Evolutionary conservation across 2,329 filamentous ascomycete genomes (phyloP), one percentile per base, ranked within the genome.

Genomic region (Ilyonectria sp.): DNA sequence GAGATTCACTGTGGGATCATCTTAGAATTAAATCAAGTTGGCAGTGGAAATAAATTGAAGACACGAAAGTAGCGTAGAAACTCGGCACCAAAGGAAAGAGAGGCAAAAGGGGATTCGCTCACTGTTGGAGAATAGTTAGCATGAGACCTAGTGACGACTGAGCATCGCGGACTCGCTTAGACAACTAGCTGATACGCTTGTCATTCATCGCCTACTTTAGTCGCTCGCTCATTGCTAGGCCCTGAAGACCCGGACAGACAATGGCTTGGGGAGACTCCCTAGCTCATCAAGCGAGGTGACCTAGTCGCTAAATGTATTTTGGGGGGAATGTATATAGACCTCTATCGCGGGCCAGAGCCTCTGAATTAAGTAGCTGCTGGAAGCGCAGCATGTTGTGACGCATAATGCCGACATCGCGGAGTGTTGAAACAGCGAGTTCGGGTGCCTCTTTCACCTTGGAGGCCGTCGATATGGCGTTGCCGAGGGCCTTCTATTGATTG

Each of bases 131-230:
- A 52, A 52, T 52, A 19, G 33, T 60, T 13, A 60, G 10, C 33
- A 60, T 60, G 31, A 44, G 57, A 8, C 57, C 57, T 6, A 60
- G 23, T 6, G 57, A 60, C 19, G 57, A 50, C 23, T 60, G 57
- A 15, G 46, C 57, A 60, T 60, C 57, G 9, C 37, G 57, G n/a
- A 60, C 57, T 17, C 46, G 46, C 57, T 40, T 52, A 11, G 46
- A 60, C 9, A 60, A 10, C 33, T 60, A 11, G 9, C 31, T 40
- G 15, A 60, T 60, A 6, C 33, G 31, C 29, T 52, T 52, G 17
- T 60, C 46, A 23, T 43, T 60, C 57, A 60, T 60, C 8, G 57
- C 57, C 57, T 46, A 60, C 15, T 60, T 46, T 35, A 60, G 6
- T 33, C 46, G 44, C 46, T 52, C 46, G 37, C 57, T 60, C 57